Conservation (phyloP, 331 rosid species). For the Rosa hybrid region DNA sequence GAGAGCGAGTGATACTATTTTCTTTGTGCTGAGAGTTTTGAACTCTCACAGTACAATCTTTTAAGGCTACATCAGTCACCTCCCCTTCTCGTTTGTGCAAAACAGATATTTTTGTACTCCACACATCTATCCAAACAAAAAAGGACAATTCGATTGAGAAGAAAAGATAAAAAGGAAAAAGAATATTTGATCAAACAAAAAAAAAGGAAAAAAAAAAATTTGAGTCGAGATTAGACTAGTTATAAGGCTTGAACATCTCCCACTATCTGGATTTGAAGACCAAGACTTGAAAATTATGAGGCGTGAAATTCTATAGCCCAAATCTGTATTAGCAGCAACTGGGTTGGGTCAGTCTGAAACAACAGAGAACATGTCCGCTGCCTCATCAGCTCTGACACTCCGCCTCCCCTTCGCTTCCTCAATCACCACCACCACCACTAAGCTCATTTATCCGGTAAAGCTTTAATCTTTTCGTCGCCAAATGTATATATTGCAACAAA, state of each 20-base stretch:
- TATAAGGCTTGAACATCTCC: neutral
- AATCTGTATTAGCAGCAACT: neutral
- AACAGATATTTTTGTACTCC: neutral
- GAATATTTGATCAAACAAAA: neutral
- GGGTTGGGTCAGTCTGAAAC: neutral
- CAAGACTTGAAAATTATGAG: neutral
- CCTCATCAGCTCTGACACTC: slow-evolving; percentile 28
- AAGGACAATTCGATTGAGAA: neutral
- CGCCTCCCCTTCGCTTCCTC: slow-evolving; percentile 38
- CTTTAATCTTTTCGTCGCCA: slow-evolving; percentile 2
- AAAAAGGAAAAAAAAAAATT: too few species aligned
- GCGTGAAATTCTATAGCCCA: neutral
- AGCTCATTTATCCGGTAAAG: slow-evolving; percentile 35
- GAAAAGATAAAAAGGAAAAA: neutral
- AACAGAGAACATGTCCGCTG: neutral
- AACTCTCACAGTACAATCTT: too few species aligned
- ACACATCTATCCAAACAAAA: neutral
- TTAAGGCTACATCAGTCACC: too few species aligned
- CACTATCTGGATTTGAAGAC: neutral
- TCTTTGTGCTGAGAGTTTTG: too few species aligned
- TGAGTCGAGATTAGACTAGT: neutral
- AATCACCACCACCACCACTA: slow-evolving; percentile 23
- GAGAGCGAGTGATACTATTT: too few species aligned
- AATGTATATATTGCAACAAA: neutral
- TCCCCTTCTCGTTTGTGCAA: neutral